A percentile compares a stretch with the other conserved stretches of the same genome.
These are phyloP conservation scores for Karstenula rhodostoma DNA, from an alignment of 2,329 filamentous ascomycete species.

Conservation along the genomic window DNA sequence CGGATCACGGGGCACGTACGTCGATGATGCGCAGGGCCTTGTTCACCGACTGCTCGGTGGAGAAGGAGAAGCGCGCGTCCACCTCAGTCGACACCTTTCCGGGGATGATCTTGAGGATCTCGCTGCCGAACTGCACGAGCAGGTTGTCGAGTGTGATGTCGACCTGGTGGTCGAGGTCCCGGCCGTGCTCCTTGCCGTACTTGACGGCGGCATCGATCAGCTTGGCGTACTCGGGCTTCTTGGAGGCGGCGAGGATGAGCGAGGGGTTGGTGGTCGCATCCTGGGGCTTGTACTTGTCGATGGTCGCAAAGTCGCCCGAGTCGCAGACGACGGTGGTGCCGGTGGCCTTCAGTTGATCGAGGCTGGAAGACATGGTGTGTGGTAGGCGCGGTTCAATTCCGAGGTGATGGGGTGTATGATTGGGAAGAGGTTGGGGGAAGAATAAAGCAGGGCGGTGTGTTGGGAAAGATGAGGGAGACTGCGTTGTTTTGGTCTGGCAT, in stretches of 20 bases:
- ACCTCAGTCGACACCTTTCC: slow-evolving; percentile 99
- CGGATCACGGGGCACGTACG: slow-evolving; percentile 60
- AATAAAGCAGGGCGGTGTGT: slow-evolving; percentile 23
- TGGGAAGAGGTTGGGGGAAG: slow-evolving; percentile 10
- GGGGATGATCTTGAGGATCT: slow-evolving; percentile 96
- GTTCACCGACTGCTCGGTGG: slow-evolving; percentile 87
- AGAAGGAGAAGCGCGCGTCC: slow-evolving; percentile 94
- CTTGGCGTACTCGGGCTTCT: slow-evolving; percentile 95
- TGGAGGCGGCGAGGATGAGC: slow-evolving; percentile 95
- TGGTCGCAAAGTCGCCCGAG: slow-evolving; percentile 86
- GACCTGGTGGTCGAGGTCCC: slow-evolving; percentile 78
- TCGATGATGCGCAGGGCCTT: slow-evolving; percentile 98
- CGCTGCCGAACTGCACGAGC: slow-evolving; percentile 95
- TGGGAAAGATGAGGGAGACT: slow-evolving; percentile 18
- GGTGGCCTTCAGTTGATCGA: slow-evolving; percentile 95
- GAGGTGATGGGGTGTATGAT: slow-evolving; percentile 10
- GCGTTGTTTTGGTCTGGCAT: slow-evolving; percentile 3
- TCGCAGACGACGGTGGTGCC: slow-evolving; percentile 98
- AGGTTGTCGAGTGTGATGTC: slow-evolving; percentile 91
- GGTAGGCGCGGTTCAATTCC: slow-evolving; percentile 12
- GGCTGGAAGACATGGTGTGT: slow-evolving; percentile 78
- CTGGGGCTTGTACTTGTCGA: slow-evolving; percentile 99
- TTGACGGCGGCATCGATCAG: slow-evolving; percentile 86
- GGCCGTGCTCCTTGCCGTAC: slow-evolving; percentile 81
- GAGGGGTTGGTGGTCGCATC: slow-evolving; percentile 99